Evolutionary conservation across 768 basidiomycete genomes (phyloP), one percentile per base, ranked within the genome.

Genomic region (Phylloporus sp.): DNA sequence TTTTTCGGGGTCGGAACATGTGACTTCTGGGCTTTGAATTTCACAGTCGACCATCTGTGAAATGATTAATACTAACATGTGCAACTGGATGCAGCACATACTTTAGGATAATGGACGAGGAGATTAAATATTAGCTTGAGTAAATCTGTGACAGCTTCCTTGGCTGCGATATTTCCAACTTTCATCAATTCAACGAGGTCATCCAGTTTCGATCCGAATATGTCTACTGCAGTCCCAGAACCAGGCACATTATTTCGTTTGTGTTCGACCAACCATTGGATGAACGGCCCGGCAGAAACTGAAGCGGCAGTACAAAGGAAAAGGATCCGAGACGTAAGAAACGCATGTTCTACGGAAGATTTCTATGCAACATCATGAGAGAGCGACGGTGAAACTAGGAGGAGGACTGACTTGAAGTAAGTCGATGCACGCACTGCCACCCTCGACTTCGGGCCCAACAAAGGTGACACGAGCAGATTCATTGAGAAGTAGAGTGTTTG

Each of bases 71-170:
- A 49, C n/a, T 0, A 36, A 22, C 4, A 12, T 12, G 20, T 45
- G 2, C 0, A 32, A 49, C 28, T 24, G 13, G 27, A 43, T 39
- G 27, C 5, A 3, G 7, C 0, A 48, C 56, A 32, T 6, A 87
- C 88, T 74, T 85, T 90, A 5, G 91, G 91, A 68, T 91, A 93
- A 63, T 88, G 86, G 36, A 83, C 66, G 45, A 91, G 73, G 27
- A 95, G 65, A 65, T 95, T 94, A 69, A 91, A 94, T 3, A 80
- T 74, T 42, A 93, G 76, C 64, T 97, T 97, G 50, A 97, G 77
- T 23, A 93, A 64, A 67, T 97, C 94, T 4, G 80, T 77, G 72
- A 88, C 78, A 3, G 93, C 91, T 49, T 91, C 88, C 58, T 77
- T 78, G 27, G 82, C 18, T 4, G 22, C 24, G 7, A 20, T 18